These are phyloP conservation scores for Pelargonium australe DNA, from an alignment of 441 rosid species.

Conservation along the genomic window DNA sequence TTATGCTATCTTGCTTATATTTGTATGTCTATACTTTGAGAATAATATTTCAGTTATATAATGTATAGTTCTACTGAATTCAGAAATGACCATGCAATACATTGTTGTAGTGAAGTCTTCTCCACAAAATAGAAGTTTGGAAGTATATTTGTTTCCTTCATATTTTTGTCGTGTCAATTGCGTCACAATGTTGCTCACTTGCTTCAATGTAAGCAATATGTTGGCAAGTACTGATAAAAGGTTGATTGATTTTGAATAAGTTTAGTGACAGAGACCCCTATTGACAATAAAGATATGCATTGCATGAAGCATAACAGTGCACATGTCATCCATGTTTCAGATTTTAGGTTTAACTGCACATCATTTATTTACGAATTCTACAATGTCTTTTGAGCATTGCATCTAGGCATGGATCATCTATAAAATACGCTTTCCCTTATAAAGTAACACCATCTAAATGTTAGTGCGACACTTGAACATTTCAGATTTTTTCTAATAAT, in stretches of 20 bases:
- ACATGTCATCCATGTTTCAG: neutral
- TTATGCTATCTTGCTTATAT: neutral
- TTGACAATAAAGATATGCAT: neutral
- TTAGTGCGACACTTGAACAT: neutral
- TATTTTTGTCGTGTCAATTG: too few relatives aligned
- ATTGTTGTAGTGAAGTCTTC: neutral
- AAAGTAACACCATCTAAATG: neutral
- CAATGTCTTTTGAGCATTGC: neutral
- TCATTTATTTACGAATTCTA: too few relatives aligned
- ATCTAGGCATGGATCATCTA: neutral
- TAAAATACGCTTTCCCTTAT: neutral
- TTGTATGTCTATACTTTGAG: neutral
- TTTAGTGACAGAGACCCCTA: neutral
- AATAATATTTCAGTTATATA: neutral
- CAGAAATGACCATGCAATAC: neutral
- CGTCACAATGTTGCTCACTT: too few relatives aligned
- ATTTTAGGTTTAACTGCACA: neutral
- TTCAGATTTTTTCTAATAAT: constrained; percentile 8
- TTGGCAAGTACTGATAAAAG: neutral
- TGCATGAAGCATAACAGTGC: neutral
- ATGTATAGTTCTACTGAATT: neutral
- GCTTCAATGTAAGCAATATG: neutral
- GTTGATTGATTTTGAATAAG: neutral
- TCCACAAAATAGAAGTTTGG: neutral
- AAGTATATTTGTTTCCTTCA: neutral